phyloP scores from a whole-genome alignment of 805 yeast species.

The Naumovozyma baii region DNA sequence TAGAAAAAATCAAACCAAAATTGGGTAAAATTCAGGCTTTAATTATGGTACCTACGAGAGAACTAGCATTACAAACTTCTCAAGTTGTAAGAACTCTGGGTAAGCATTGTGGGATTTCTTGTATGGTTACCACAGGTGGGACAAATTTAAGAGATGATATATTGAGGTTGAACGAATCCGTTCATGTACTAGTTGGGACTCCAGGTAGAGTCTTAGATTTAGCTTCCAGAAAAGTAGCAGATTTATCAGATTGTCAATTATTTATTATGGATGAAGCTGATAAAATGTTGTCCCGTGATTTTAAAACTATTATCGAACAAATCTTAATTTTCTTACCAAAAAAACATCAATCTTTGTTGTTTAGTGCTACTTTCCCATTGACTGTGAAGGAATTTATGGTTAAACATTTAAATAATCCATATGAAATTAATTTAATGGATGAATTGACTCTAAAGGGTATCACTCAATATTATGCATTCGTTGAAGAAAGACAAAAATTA shows the following conservation, averaged over 20 bases:
- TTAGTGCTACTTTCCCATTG: slow-evolving; percentile 93
- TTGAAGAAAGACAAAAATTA: slow-evolving; percentile 90
- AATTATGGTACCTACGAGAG: slow-evolving; percentile 94
- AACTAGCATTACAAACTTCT: slow-evolving; percentile 92
- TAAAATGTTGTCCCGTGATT: slow-evolving; percentile 87
- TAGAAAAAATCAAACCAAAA: slow-evolving; percentile 82
- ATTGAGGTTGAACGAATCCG: slow-evolving; percentile 82
- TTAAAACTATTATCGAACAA: slow-evolving; percentile 78
- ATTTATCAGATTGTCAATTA: slow-evolving; percentile 73
- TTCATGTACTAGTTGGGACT: slow-evolving; percentile 91
- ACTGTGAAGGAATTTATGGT: slow-evolving; percentile 91
- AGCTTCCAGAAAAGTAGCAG: slow-evolving; percentile 81
- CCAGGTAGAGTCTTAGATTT: slow-evolving; percentile 96
- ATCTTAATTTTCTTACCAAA: slow-evolving; percentile 72
- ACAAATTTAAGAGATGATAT: slow-evolving; percentile 91
- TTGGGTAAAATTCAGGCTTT: slow-evolving; percentile 79
- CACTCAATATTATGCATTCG: slow-evolving; percentile 96
- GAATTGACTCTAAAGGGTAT: slow-evolving; percentile 93
- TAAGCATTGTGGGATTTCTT: slow-evolving; percentile 81
- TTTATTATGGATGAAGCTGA: slow-evolving; percentile 99
- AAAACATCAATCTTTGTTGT: slow-evolving; percentile 74
- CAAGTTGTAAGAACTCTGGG: slow-evolving; percentile 95
- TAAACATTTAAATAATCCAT: slow-evolving; percentile 79
- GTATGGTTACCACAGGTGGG: slow-evolving; percentile 99
- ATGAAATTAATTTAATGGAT: slow-evolving; percentile 95